Evolutionary conservation across 306 rosid genomes (phyloP).

Genomic region (Cucumis sativus): DNA sequence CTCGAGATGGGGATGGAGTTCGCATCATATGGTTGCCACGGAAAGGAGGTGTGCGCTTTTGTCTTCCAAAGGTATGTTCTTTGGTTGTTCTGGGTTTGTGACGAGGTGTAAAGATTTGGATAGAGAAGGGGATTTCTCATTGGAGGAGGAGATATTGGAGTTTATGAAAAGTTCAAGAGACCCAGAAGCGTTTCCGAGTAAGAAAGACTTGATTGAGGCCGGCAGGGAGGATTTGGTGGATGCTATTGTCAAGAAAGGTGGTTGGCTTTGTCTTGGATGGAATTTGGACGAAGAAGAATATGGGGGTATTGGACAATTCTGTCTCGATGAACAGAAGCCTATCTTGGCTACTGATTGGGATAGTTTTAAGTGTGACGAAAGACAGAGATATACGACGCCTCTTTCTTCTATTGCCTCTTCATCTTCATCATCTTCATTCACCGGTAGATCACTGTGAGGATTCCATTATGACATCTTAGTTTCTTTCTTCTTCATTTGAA

Average conservation of each 20-base stretch:
- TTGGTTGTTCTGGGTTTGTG: slow-evolving; percentile 29
- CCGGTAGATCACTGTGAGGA: slow-evolving; percentile 52
- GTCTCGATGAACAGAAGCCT: background rate
- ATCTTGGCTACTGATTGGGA: background rate
- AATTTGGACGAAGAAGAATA: slow-evolving; percentile 30
- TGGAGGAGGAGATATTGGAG: slow-evolving; percentile 70
- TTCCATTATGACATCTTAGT: slow-evolving; percentile 10
- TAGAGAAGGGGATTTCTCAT: slow-evolving; percentile 32
- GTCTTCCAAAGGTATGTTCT: slow-evolving; percentile 17
- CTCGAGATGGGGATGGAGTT: slow-evolving; percentile 7
- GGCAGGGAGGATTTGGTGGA: slow-evolving; percentile 78
- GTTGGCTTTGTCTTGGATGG: slow-evolving; percentile 92
- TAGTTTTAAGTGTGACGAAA: slow-evolving; percentile 9
- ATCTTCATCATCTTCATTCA: slow-evolving; percentile 21
- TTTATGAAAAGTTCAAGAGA: slow-evolving; percentile 62
- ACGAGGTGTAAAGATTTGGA: slow-evolving; percentile 40
- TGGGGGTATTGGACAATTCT: background rate
- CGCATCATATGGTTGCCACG: slow-evolving; percentile 1
- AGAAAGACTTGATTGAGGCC: slow-evolving; percentile 49
- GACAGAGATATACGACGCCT: slow-evolving; percentile 15
- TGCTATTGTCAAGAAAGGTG: slow-evolving; percentile 53
- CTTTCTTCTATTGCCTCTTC: slow-evolving; percentile 13
- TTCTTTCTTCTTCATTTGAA: background rate
- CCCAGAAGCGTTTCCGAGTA: slow-evolving; percentile 56
- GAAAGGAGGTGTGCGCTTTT: slow-evolving; percentile 10